Evolutionary conservation across 345 rosid genomes (phyloP).

Genomic region (Trapa bicornis): DNA sequence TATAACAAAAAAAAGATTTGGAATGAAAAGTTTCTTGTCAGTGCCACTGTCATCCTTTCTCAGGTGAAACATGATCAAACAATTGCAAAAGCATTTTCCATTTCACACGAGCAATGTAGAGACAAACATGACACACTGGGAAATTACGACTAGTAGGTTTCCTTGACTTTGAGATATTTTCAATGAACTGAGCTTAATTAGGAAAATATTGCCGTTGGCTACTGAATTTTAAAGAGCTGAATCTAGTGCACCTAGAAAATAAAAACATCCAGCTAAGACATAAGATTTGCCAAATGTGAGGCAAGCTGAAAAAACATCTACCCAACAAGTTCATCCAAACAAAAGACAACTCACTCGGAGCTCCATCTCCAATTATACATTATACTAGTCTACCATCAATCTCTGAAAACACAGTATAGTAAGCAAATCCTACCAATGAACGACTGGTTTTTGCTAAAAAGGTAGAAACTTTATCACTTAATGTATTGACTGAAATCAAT

Average conservation of each 20-base stretch:
- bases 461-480: background rate
- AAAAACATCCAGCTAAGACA: background rate
- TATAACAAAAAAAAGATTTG: conserved; percentile 30
- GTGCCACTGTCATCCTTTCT: background rate
- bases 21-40: background rate
- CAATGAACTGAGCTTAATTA: background rate
- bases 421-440: background rate
- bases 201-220: background rate
- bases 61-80: conserved; percentile 3
- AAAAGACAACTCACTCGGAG: background rate
- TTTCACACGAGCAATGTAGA: background rate
- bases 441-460: background rate
- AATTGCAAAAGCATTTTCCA: background rate
- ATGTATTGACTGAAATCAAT: background rate
- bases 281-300: background rate
- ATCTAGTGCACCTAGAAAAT: background rate
- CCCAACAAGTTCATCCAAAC: too few relatives aligned
- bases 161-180: background rate
- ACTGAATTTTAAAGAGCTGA: background rate
- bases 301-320: too few relatives aligned
- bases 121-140: too few relatives aligned
- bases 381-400: background rate
- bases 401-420: background rate
- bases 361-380: background rate
- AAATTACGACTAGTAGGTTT: background rate